Evolutionary conservation across 306 rosid species (phyloP), one percentile per base, ranked within the genome.

Genomic region (Oxytropis ochrocephala): DNA sequence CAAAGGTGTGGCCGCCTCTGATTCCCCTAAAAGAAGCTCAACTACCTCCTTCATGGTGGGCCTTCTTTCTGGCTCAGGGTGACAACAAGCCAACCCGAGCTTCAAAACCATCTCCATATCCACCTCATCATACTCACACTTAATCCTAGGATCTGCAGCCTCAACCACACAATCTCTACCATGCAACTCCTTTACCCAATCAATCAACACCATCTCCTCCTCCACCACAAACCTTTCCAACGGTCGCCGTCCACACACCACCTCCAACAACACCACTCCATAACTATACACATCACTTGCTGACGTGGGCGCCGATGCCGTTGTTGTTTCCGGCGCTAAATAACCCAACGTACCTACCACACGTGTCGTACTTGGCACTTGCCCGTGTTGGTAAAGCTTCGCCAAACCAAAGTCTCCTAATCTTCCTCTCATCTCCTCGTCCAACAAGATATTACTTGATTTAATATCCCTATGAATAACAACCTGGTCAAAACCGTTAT

Each of bases 21-120:
- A 7, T 6, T 44, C 56, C 0, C 32, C 41, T 35, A 79, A 63
- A 59, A 91, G 75, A n/a, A 91, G 70, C 8, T 84, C 84, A 24
- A 82, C 82, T 9, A 91, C 87, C 33, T 91, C 97, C 70, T 70
- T 82, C 91, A 91, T 89, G 51, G 70, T 75, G n/a, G 97, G 97
- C 67, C 97, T 79, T 27, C 86, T 81, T 33, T 21, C 81, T 0
- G 97, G 96, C 35, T 87, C 86, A 7, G 94, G 97, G 61, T 91
- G 96, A 67, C 97, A 91, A 73, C 91, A 87, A 73, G 94, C 82
- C 69, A 91, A 70, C 10, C 97, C 96, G 74, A 91, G 96, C 81
- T 91, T 91, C 80, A 89, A 72, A 19, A 77, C 62, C 81, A 62
- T 65, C 74, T 84, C 97, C 85, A 88, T 79, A 43, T 87, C 94